Conservation (phyloP, 2,329 filamentous ascomycete species). For the Teratosphaeria pseudoeucalypti region DNA sequence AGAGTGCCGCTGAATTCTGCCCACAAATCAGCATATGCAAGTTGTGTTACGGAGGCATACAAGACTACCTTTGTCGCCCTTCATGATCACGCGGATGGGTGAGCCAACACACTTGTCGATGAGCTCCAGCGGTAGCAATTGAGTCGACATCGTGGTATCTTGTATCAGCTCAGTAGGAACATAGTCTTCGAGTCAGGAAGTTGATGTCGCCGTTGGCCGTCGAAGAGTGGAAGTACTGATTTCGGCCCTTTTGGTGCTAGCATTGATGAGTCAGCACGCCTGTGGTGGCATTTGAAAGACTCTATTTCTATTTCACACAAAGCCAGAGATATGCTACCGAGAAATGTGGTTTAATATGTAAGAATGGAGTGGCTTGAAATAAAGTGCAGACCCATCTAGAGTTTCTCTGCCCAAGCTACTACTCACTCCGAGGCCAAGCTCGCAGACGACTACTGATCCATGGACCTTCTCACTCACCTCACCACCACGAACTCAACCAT, state of each 20-base stretch:
- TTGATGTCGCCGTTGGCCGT: background rate
- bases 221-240: background rate
- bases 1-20: conserved; percentile 91
- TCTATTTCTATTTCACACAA: background rate
- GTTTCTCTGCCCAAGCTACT: background rate
- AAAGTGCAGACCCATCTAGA: background rate
- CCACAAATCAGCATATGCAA: conserved; percentile 3
- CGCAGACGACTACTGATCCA: background rate
- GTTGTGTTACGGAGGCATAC: conserved; percentile 5
- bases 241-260: background rate
- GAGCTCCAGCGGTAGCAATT: conserved; percentile 52
- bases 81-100: conserved; percentile 98
- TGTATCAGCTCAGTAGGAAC: background rate
- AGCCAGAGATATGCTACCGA: no score
- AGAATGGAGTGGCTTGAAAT: no score
- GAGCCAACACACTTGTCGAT: conserved; percentile 99
- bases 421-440: background rate
- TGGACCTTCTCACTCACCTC: background rate
- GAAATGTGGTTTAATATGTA: no score
- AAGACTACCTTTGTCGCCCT: conserved; percentile 80
- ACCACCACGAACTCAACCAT: background rate
- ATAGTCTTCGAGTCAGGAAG: background rate
- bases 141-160: conserved; percentile 15
- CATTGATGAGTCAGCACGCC: background rate
- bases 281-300: background rate